Conservation (phyloP, 139 green algal species). For the Gonium pectorale region DNA sequence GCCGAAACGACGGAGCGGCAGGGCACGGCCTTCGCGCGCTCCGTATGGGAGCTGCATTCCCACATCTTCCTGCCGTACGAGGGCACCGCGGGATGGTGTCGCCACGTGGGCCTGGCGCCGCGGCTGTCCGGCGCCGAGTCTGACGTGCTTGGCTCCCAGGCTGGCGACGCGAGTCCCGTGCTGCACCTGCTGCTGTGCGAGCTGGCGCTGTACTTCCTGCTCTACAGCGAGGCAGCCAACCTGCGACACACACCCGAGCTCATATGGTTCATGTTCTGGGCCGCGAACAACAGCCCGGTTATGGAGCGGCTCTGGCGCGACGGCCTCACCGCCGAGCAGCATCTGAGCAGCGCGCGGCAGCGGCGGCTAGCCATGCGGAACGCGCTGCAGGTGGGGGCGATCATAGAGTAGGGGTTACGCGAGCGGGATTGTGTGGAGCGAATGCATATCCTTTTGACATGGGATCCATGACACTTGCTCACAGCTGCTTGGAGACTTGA, state of each 20-base stretch:
- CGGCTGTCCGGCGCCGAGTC: neutral
- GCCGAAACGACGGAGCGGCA: neutral
- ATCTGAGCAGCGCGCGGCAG: too few species aligned
- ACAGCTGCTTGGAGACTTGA: too few species aligned
- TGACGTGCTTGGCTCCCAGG: too few species aligned
- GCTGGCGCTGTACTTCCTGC: conserved; percentile 80
- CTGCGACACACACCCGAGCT: conserved; percentile 75
- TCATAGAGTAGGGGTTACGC: too few species aligned
- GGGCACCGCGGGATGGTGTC: neutral
- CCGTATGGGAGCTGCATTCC: neutral
- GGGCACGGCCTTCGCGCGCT: neutral
- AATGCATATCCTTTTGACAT: neutral
- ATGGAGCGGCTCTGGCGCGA: conserved; percentile 11
- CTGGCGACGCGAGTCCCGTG: too few species aligned
- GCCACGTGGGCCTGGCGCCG: too few species aligned
- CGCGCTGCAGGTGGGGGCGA: neutral
- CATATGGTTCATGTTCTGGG: conserved; percentile 80
- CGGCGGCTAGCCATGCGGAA: conserved; percentile 34
- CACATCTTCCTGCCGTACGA: neutral
- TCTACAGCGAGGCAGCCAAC: conserved; percentile 62
- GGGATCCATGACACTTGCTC: too few species aligned
- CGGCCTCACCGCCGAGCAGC: too few species aligned
- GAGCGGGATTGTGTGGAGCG: too few species aligned
- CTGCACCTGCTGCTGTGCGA: conserved; percentile 38
- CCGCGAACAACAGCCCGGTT: neutral